Evolutionary conservation across 192 early-diverging fungal genomes (phyloP).

Genomic region (Lunasporangiospora selenospora): DNA sequence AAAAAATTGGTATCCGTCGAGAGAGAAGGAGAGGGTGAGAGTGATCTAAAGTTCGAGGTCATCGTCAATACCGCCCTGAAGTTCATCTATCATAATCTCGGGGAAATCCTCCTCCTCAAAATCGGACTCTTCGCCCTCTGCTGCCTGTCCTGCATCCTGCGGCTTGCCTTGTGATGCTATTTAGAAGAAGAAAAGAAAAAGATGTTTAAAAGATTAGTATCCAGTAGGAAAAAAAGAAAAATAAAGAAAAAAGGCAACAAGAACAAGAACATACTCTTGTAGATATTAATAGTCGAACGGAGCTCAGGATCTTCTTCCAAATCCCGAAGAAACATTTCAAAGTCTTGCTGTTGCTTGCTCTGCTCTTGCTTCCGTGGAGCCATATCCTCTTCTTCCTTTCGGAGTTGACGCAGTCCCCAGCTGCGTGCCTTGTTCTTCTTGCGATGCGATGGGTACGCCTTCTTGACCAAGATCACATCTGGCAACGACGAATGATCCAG

Average conservation of each 20-base stretch:
- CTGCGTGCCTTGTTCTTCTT: conserved; percentile 84
- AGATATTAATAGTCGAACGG: conserved; percentile 92
- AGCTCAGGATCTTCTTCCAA: conserved; percentile 98
- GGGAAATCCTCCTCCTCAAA: conserved; percentile 91
- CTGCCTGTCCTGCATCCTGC: conserved; percentile 38
- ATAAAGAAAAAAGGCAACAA: not conserved
- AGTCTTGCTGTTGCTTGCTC: conserved; percentile 83
- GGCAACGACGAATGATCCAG: conserved; percentile 73
- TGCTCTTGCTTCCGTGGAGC: conserved; percentile 77
- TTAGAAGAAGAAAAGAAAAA: no score
- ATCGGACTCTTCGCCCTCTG: conserved; percentile 60
- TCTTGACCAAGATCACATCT: conserved; percentile 92
- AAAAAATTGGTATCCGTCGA: no score
- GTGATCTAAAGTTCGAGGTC: no score
- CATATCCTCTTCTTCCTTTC: conserved; percentile 91
- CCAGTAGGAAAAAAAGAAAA: no score
- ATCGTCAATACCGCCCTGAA: conserved; percentile 91
- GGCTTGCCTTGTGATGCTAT: conserved; percentile 35
- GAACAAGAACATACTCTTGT: conserved; percentile 63
- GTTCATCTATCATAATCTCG: conserved; percentile 90
- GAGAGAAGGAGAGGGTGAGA: no score
- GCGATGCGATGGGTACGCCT: conserved; percentile 88
- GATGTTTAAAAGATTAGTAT: no score
- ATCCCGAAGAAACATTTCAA: conserved; percentile 96
- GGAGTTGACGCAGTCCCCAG: conserved; percentile 91